Evolutionary conservation across 148 eudicot genomes (phyloP), one percentile per base, ranked within the genome.

Genomic region (Vaccinium vitisidaea): DNA sequence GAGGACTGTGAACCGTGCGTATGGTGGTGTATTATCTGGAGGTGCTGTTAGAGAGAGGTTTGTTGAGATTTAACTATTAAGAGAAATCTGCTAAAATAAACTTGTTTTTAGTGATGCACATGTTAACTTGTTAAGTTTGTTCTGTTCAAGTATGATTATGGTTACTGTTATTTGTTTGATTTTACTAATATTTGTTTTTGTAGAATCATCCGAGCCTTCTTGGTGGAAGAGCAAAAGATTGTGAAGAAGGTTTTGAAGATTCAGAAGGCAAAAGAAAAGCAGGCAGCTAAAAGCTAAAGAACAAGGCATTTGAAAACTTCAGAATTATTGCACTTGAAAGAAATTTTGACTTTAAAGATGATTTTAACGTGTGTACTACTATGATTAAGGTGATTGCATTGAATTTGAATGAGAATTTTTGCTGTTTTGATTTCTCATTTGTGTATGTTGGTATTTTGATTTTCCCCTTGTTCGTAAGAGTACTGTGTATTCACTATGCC

Each of bases 241-340:
- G 39, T 91, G 86, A 91, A 91, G 93, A 91, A 91, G 91, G 93
- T 89, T 81, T 74, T 91, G 91, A 91, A 91, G 93, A 89, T 91
- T 78, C 91, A 89, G 84, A 91, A 91, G 87, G 30, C 90, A 8
- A 91, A 91, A 82, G 93, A 91, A 67, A 89, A 89, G 88, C 83
- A 79, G 50, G 84, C 93, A 27, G 61, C 86, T 32, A 89, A 87
- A 87, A 82, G 81, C 32, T 91, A 84, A 85, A 81, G 14, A 53
- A 56, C 30, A 10, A 59, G 76, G 46, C 16, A 14, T 77, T 77
- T 9, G 12, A 48, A 16, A 80, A 79, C 67, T 52, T 75, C 58
- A 65, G 39, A 50, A 30, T 48, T 76, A 82, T 54, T 81, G 77
- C 48, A 74, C 58, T 16, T 82, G 83, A 75, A 83, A 79, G 84